A percentile compares a stretch with the other conserved stretches of the same genome.
phyloP scores from a whole-genome alignment of 2,329 filamentous ascomycete species.

The Fusarium sp. region DNA sequence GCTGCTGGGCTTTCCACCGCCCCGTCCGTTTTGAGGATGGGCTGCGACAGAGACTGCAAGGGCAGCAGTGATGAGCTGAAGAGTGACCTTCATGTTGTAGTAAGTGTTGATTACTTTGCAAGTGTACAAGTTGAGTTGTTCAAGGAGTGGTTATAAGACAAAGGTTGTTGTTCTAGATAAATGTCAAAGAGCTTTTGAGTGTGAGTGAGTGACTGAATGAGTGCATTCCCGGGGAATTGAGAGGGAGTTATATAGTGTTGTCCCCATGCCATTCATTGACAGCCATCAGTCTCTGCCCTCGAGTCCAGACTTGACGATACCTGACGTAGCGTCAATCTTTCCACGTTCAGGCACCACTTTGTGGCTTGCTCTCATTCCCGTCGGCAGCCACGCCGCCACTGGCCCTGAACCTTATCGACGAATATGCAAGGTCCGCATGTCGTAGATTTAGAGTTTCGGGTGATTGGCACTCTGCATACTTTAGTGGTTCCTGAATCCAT shows the following conservation, averaged over 20 bases:
- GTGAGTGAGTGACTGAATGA: background rate
- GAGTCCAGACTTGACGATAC: background rate
- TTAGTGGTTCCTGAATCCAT: conserved; percentile 4
- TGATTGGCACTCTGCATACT: background rate
- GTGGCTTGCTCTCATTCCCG: conserved; percentile 12
- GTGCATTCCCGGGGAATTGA: background rate
- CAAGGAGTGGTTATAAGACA: background rate
- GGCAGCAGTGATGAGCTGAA: background rate
- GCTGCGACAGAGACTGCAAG: conserved; percentile 9
- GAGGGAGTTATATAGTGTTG: background rate
- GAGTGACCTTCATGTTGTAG: conserved; percentile 8
- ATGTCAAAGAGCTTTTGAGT: background rate
- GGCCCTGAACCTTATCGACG: background rate
- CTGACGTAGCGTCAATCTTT: background rate
- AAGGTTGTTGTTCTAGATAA: background rate
- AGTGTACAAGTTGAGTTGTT: background rate
- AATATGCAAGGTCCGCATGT: background rate
- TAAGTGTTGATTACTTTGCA: background rate
- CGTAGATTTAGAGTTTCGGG: background rate
- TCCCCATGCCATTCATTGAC: no score
- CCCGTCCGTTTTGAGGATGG: background rate
- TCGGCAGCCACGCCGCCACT: conserved; percentile 9
- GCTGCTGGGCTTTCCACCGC: background rate
- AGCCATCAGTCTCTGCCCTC: background rate
- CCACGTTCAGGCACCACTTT: background rate